Base-by-base conservation (phyloP, 768 basidiomycete species). In the Boletus coccyginus region DNA sequence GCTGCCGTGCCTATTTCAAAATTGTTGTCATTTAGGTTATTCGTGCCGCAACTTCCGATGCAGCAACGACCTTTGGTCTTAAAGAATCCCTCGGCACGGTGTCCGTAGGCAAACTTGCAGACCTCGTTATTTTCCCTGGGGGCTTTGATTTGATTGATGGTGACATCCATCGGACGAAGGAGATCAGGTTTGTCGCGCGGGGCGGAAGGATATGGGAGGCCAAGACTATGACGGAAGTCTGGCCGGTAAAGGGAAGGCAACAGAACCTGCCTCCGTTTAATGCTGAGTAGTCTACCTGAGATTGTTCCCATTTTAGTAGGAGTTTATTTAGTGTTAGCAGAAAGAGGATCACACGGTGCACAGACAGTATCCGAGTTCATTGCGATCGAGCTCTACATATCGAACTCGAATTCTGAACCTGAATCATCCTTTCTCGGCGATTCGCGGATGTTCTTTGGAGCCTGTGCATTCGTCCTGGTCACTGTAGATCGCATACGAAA, bases 381-480 rank as follows among this genome's bases (percentile, higher is more conserved):
- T 38, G 29, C 17, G 7, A 49, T 38, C 17, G 19, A 38, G 13
- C 35, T 43, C 72, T 81, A 86, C 74, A 86, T 72, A 63, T 86
- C 85, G 66, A 87, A 85, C 65, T 92, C 90, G 67, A 95, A 89
- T 51, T 86, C 85, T 33, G 83, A 84, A 69, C 93, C 93, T 33
- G 88, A 89, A 63, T 88, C 83, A 42, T 79, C 84, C 58, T 87
- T 83, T 57, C 79, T 76, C 33, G 58, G 64, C 39, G 70, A 63
- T 13, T 73, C 74, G 57, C 83, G 77, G 39, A 89, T 73, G 59
- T 87, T 89, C 75, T 81, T 88, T 27, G 70, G 64, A 3, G 74
- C 60, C 32, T 72, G 75, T 8, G 73, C 73, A 57, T 86, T 88
- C 10, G 78, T 80, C n/a, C 77, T 77, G 1, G 85, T 83, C 5